These are phyloP conservation scores for Suillus fuscotomentosus DNA, from an alignment of 768 basidiomycete species.

Conservation along the genomic window DNA sequence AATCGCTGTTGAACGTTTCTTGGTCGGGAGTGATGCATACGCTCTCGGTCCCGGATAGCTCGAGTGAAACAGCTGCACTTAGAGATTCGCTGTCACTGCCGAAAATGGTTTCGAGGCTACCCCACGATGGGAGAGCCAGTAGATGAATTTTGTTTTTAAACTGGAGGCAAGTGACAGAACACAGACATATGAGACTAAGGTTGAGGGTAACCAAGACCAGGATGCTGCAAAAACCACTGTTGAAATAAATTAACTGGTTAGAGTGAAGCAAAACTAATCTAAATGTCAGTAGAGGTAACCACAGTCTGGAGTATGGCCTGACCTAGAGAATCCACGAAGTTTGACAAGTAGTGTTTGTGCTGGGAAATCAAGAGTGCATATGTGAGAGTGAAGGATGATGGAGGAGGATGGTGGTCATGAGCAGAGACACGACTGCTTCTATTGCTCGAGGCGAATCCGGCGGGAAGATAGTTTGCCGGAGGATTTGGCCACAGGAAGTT, in stretches of 20 bases:
- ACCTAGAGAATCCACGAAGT: conserved; percentile 2
- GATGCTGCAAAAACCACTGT: not conserved
- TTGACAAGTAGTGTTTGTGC: not conserved
- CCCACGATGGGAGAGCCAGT: not conserved
- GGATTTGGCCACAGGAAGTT: not conserved
- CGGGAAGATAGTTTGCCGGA: not conserved
- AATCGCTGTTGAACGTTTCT: not conserved
- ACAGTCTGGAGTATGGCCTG: not conserved
- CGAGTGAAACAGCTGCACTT: not conserved
- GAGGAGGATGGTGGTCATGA: not conserved
- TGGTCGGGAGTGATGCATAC: not conserved
- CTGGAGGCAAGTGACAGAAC: not conserved
- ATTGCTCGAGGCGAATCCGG: not conserved
- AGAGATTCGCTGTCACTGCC: too few species aligned
- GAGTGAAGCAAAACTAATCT: not conserved
- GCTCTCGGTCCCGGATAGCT: not conserved
- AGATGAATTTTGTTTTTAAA: not conserved
- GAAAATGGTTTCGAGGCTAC: not conserved
- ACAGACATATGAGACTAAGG: not conserved
- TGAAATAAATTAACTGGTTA: not conserved
- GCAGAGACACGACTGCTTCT: not conserved
- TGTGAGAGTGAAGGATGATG: not conserved
- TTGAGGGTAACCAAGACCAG: not conserved
- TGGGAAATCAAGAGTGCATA: not conserved
- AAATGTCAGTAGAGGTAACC: not conserved